These are phyloP conservation scores for Dictyostelium intermedium DNA, from an alignment of 78 protist genomes.

Conservation along the genomic window DNA sequence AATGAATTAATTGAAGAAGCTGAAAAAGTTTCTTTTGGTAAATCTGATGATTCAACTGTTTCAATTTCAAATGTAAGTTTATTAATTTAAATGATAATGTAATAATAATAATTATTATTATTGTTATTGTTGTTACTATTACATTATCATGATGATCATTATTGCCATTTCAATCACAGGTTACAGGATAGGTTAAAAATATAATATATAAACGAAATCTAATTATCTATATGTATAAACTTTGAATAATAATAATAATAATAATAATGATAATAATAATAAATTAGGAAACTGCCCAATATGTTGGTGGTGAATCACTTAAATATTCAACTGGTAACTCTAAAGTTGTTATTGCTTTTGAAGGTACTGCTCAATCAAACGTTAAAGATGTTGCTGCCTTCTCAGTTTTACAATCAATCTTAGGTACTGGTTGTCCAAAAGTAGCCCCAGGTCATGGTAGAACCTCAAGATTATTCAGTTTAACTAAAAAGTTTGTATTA, in stretches of 20 bases:
- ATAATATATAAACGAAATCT: neutral
- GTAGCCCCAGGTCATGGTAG: constrained; percentile 58
- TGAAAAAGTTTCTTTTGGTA: constrained; percentile 27
- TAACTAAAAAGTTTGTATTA: constrained; percentile 13
- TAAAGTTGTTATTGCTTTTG: constrained; percentile 35
- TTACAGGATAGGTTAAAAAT: neutral
- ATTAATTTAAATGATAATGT: too few relatives aligned
- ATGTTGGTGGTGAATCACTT: constrained; percentile 74
- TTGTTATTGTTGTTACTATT: too few relatives aligned
- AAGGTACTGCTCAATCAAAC: constrained; percentile 46
- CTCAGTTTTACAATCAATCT: constrained; percentile 39
- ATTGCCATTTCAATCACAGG: too few relatives aligned
- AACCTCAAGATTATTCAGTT: constrained; percentile 33
- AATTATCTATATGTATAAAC: neutral
- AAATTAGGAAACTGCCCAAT: constrained; percentile 28
- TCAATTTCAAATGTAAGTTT: neutral
- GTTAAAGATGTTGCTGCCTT: constrained; percentile 58
- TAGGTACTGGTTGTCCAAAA: constrained; percentile 41
- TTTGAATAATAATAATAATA: neutral
- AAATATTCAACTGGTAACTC: constrained; percentile 33
- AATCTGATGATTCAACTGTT: neutral
- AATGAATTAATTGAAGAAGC: constrained; percentile 59
- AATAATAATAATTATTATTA: too few relatives aligned
- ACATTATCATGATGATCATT: too few relatives aligned
- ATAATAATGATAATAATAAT: neutral